Evolutionary conservation across 805 yeast species (phyloP).

Genomic region (Metschnikowia borealis): DNA sequence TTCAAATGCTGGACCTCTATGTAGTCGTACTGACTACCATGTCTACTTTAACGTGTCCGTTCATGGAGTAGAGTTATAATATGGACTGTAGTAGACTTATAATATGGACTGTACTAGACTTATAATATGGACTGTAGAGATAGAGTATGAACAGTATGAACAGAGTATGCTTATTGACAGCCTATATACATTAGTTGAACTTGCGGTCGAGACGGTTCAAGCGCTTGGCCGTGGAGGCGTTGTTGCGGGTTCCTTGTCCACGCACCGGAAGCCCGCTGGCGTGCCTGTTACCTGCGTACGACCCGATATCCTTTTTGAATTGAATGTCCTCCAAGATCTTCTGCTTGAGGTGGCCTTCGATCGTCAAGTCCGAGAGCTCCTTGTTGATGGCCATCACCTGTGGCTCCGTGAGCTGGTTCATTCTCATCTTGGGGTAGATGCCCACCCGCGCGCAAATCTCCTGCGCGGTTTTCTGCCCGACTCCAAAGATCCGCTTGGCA

Average conservation of each 20-base stretch:
- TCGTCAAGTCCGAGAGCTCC: slow-evolving; percentile 76
- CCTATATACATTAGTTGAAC: slow-evolving; percentile 6
- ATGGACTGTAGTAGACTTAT: too few species aligned
- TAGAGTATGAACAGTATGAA: too few species aligned
- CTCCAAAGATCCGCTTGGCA: slow-evolving; percentile 78
- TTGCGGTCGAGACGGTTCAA: slow-evolving; percentile 73
- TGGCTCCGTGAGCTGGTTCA: slow-evolving; percentile 87
- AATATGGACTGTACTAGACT: too few species aligned
- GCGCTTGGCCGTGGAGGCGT: slow-evolving; percentile 85
- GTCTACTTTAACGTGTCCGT: too few species aligned
- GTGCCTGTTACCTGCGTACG: slow-evolving; percentile 87
- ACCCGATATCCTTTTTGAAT: slow-evolving; percentile 74
- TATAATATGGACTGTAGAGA: too few species aligned
- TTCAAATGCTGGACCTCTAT: too few species aligned
- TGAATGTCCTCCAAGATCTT: slow-evolving; percentile 73
- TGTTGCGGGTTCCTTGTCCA: slow-evolving; percentile 91
- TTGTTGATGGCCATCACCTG: slow-evolving; percentile 83
- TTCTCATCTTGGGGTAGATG: slow-evolving; percentile 87
- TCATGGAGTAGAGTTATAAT: too few species aligned
- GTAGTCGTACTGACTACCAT: too few species aligned
- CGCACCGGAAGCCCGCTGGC: slow-evolving; percentile 60
- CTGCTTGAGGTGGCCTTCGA: slow-evolving; percentile 77
- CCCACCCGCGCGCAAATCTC: slow-evolving; percentile 83
- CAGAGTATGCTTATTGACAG: too few species aligned
- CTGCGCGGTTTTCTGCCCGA: slow-evolving; percentile 72